These are phyloP conservation scores for Senecio squalidus DNA, from an alignment of 140 eudicot genomes.

Conservation along the genomic window DNA sequence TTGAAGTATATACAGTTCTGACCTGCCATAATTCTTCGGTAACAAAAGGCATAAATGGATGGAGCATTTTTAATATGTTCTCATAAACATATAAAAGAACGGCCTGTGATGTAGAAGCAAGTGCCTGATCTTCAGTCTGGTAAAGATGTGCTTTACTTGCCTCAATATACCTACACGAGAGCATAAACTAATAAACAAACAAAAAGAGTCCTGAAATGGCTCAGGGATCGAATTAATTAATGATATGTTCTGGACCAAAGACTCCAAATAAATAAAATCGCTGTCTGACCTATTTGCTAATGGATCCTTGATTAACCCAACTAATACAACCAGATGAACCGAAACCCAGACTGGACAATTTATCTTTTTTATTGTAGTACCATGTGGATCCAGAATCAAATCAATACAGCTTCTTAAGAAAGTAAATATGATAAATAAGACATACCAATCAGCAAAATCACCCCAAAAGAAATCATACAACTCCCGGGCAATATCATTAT, in stretches of 20 bases:
- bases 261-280: too few relatives aligned
- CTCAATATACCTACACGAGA: conserved; percentile 75
- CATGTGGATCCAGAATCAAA: conserved; percentile 1
- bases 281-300: not conserved
- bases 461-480: conserved; percentile 91
- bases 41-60: conserved; percentile 97
- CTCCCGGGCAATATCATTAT: conserved; percentile 92
- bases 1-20: not conserved
- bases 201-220: not conserved
- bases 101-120: conserved; percentile 68
- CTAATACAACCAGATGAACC: not conserved
- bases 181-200: not conserved
- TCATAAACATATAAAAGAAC: conserved; percentile 85
- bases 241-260: too few relatives aligned
- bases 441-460: conserved; percentile 98
- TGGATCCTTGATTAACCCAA: not conserved
- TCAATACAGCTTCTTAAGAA: not conserved
- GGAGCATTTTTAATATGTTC: conserved; percentile 74
- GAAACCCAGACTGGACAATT: too few relatives aligned
- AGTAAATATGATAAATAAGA: not conserved
- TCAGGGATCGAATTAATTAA: not conserved
- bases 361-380: too few relatives aligned
- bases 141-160: conserved; percentile 97
- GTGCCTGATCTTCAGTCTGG: conserved; percentile 47
- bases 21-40: conserved; percentile 99